Percentiles rank a stretch among this genome's conserved stretches.
phyloP scores from a whole-genome alignment of 2,329 filamentous ascomycete species.

The Calonectria fujianensis region DNA sequence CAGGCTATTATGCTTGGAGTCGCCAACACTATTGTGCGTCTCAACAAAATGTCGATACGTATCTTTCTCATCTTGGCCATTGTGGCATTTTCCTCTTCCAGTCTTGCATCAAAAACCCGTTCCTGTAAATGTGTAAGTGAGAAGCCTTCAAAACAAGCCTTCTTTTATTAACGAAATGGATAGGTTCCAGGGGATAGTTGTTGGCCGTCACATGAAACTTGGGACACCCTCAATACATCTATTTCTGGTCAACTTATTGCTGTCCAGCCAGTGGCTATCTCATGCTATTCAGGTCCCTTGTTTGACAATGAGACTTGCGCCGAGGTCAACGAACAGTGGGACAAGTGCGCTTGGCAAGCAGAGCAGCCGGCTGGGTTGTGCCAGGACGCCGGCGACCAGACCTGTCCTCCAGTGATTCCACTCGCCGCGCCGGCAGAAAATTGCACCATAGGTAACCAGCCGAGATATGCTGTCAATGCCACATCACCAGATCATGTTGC shows the following conservation, averaged over 20 bases:
- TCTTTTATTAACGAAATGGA: background rate
- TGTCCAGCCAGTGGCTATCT: background rate
- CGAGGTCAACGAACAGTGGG: background rate
- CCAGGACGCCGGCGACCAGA: background rate
- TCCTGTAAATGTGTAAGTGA: background rate
- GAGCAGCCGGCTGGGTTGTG: background rate
- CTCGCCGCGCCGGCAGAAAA: background rate
- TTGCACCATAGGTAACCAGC: background rate
- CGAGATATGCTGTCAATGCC: background rate
- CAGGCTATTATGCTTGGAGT: background rate
- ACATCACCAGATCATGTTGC: background rate
- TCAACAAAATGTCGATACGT: background rate
- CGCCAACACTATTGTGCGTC: background rate
- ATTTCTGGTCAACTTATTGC: background rate
- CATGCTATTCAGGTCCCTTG: background rate
- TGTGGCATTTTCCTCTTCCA: background rate
- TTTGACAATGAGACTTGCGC: background rate
- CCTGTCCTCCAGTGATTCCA: background rate
- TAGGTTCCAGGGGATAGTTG: background rate
- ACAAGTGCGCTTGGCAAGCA: conserved; percentile 4
- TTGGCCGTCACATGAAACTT: background rate
- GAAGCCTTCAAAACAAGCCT: background rate
- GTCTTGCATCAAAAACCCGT: too few relatives aligned
- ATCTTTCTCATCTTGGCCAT: background rate
- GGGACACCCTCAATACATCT: background rate